A percentile compares a stretch with the other conserved stretches of the same genome.
These are phyloP conservation scores for Herpetomonas tarakana DNA, from an alignment of 208 protist genomes.

Conservation along the genomic window DNA sequence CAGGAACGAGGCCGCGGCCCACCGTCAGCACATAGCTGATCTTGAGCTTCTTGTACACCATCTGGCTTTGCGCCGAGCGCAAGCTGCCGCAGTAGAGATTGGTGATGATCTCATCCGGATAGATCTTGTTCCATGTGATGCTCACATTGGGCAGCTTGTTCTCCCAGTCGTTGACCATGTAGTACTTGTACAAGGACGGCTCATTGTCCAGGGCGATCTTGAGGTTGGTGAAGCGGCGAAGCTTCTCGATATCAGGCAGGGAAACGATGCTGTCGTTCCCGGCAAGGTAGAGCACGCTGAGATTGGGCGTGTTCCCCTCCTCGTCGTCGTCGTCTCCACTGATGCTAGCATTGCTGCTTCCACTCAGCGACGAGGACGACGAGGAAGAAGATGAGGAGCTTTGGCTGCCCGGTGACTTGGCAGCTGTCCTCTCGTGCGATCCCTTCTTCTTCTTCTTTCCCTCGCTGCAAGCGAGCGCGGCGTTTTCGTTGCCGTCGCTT, in stretches of 20 bases:
- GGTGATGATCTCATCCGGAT: slow-evolving; percentile 81
- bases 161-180: slow-evolving; percentile 44
- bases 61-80: slow-evolving; percentile 79
- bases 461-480: background rate
- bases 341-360: slow-evolving; percentile 4
- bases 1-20: slow-evolving; percentile 64
- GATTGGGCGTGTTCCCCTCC: slow-evolving; percentile 19
- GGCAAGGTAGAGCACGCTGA: slow-evolving; percentile 73
- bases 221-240: slow-evolving; percentile 51
- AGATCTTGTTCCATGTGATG: slow-evolving; percentile 91
- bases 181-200: slow-evolving; percentile 67
- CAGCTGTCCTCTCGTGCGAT: too few species aligned
- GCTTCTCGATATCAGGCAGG: slow-evolving; percentile 33
- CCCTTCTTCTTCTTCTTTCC: too few species aligned
- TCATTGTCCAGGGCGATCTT: slow-evolving; percentile 86
- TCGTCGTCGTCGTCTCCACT: slow-evolving; percentile 14
- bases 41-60: slow-evolving; percentile 79
- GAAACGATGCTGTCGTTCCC: slow-evolving; percentile 64
- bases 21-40: slow-evolving; percentile 84
- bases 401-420: background rate
- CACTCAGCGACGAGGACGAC: slow-evolving; percentile 1
- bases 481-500: background rate
- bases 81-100: slow-evolving; percentile 84
- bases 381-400: slow-evolving; percentile 3
- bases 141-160: slow-evolving; percentile 64